Base-by-base conservation (phyloP, 2,329 filamentous ascomycete species). In the Colletotrichum coccodes region DNA sequence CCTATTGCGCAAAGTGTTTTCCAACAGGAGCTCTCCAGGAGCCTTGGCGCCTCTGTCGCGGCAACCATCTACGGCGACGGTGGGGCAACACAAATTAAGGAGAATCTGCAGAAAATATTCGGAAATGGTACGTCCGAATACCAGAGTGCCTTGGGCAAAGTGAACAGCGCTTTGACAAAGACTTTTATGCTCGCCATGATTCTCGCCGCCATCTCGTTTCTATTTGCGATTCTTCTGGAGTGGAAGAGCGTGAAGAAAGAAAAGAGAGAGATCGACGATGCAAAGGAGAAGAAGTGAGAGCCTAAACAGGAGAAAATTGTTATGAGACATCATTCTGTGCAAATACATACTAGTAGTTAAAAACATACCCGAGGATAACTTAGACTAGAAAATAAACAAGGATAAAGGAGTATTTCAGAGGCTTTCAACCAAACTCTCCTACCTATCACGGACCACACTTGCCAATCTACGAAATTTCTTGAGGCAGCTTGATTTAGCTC, bases 241-340 rank as follows among this genome's bases (percentile, higher is more conserved):
- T 93, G 91, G 91, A 89, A 83, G 76, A 90, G 82, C 71, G 89
- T 93, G 75, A 92, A 92, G 23, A 56, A 62, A 21, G 50, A 62
- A 14, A 62, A 56, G 36, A 47, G 60, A 4, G 28, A 16, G 16
- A 23, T 36, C 21, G 46, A 61, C 21, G 34, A 61, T 23, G 36
- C 59, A 30, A 32, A 61, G 34, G 59, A 47, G 50, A 38, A 61
- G 47, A 21, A 36, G 28, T 28, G 18, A 23, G 28, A 49, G 11
- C 9, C 40, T 1, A 30, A 34, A 7, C 21, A 18, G 11, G 26
- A 18, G 9, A 40, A 18, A 40, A 3, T 3, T 18, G 36, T 40
- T 40, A 40, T 40, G 16, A 40, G 36, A 40, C 36, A 40, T 40
- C 16, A 40, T 18, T 3, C 36, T n/a, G n/a, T n/a, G n/a, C n/a